These are phyloP conservation scores for Aspergillus novoparasiticus DNA, from an alignment of 2,329 filamentous ascomycete species.

Conservation along the genomic window DNA sequence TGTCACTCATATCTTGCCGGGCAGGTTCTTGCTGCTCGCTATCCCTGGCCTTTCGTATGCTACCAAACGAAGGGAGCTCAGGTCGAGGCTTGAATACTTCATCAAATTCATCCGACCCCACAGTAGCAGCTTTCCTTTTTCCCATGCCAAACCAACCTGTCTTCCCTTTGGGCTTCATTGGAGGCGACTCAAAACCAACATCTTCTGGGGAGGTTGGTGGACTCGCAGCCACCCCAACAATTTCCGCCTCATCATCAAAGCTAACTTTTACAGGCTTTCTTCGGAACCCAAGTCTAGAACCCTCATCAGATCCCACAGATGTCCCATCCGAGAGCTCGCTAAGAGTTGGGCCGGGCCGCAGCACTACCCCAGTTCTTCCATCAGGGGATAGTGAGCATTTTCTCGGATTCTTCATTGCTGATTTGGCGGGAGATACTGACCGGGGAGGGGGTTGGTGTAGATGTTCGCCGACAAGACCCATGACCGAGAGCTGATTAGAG, in stretches of 20 bases:
- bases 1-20: constrained; percentile 30
- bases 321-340: constrained; percentile 61
- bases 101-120: constrained; percentile 54
- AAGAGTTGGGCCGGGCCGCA: constrained; percentile 37
- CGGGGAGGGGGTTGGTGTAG: constrained; percentile 62
- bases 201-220: constrained; percentile 46
- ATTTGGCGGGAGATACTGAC: constrained; percentile 64
- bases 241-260: constrained; percentile 63
- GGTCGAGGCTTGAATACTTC: constrained; percentile 61
- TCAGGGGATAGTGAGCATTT: constrained; percentile 44
- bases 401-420: constrained; percentile 61
- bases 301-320: constrained; percentile 52
- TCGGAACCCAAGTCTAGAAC: constrained; percentile 43
- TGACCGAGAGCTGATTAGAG: constrained; percentile 53
- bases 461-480: constrained; percentile 46
- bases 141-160: constrained; percentile 41
- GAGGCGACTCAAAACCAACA: constrained; percentile 37
- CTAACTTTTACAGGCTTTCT: constrained; percentile 65
- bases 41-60: constrained; percentile 54
- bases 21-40: constrained; percentile 22
- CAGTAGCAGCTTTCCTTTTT: constrained; percentile 34
- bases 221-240: constrained; percentile 49
- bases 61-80: constrained; percentile 65
- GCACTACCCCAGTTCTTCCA: constrained; percentile 24
- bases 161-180: constrained; percentile 33